Evolutionary conservation across 306 rosid species (phyloP).

Genomic region (Dryas octopetala): DNA sequence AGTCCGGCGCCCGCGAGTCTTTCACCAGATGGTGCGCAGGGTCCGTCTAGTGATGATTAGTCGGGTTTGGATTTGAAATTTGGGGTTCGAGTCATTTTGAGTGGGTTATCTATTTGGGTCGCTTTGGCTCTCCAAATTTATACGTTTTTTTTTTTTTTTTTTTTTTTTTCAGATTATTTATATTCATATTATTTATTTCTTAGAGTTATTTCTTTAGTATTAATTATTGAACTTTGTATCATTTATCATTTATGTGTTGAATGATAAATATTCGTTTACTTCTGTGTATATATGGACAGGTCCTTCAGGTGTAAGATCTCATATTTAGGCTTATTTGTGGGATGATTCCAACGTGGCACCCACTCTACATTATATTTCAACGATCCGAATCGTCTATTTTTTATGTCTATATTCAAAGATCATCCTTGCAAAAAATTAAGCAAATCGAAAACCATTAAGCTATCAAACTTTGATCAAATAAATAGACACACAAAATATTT

Average conservation of each 20-base stretch:
- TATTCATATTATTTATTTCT: neutral
- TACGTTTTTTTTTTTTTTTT: neutral
- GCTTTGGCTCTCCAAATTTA: constrained; percentile 43
- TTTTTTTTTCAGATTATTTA: neutral
- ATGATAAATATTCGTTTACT: neutral
- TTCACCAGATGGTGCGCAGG: constrained; percentile 55
- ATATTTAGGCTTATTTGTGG: too few relatives aligned
- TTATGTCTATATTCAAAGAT: too few relatives aligned
- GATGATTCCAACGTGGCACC: too few relatives aligned
- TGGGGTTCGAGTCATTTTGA: constrained; percentile 33
- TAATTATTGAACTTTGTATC: neutral
- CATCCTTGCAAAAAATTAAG: too few relatives aligned
- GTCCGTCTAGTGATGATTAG: constrained; percentile 51
- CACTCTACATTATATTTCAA: too few relatives aligned
- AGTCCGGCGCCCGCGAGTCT: constrained; percentile 46
- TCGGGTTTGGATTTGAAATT: constrained; percentile 44
- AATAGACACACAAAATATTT: too few relatives aligned
- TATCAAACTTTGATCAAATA: too few relatives aligned
- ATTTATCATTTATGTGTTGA: neutral
- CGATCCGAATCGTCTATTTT: too few relatives aligned
- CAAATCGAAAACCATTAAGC: too few relatives aligned
- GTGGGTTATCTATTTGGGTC: constrained; percentile 43
- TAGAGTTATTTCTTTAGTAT: neutral
- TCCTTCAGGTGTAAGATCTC: too few relatives aligned
- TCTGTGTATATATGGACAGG: too few relatives aligned